Percentiles rank a stretch among this genome's conserved stretches.
Evolutionary conservation across 2,329 filamentous ascomycete species (phyloP).

Genomic region (Colletotrichum falcatum): DNA sequence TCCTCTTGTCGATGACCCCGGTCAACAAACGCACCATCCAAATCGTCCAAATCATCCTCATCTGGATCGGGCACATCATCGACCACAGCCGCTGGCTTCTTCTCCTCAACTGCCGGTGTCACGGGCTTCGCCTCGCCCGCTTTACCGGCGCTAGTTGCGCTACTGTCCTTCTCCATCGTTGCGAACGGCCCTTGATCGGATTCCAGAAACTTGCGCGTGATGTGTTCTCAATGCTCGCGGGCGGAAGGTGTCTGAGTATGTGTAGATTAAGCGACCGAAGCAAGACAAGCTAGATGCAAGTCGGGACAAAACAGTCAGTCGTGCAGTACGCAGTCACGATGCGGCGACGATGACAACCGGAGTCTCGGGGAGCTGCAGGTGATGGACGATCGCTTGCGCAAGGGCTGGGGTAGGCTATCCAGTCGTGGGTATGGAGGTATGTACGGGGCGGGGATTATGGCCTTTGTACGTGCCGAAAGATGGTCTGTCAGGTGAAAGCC

Average conservation of each 20-base stretch:
- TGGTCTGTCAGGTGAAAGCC: slow-evolving; percentile 40
- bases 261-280: background rate
- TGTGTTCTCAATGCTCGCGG: background rate
- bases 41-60: slow-evolving; percentile 90
- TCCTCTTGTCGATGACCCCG: background rate
- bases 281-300: background rate
- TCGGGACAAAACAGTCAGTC: slow-evolving; percentile 13
- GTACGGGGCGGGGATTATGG: slow-evolving; percentile 33
- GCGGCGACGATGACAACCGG: slow-evolving; percentile 7
- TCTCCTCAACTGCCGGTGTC: slow-evolving; percentile 42
- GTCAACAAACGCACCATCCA: slow-evolving; percentile 76
- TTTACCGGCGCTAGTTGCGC: slow-evolving; percentile 34
- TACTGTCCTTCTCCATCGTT: slow-evolving; percentile 31
- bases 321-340: background rate
- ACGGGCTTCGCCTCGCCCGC: slow-evolving; percentile 40
- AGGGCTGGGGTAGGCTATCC: slow-evolving; percentile 6
- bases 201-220: background rate
- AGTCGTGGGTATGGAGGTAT: too few relatives aligned
- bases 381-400: slow-evolving; percentile 7
- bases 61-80: slow-evolving; percentile 86
- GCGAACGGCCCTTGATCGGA: background rate
- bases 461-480: slow-evolving; percentile 38
- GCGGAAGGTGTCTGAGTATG: background rate
- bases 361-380: slow-evolving; percentile 20
- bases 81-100: slow-evolving; percentile 45